Evolutionary conservation across 768 basidiomycete species (phyloP), one percentile per base, ranked within the genome.

Genomic region (Suillus subaureus): DNA sequence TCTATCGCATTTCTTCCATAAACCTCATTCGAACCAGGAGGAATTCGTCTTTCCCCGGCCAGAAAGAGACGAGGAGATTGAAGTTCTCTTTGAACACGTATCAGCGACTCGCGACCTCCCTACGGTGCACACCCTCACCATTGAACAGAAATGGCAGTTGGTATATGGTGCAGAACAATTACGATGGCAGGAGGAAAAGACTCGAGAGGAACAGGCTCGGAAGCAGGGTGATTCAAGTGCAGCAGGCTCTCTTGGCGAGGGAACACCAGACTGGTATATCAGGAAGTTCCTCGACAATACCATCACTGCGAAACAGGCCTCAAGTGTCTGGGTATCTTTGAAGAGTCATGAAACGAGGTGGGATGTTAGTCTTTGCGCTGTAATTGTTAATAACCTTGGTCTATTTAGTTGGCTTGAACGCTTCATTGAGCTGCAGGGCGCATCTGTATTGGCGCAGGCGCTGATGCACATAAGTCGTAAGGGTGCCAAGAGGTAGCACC

Each of bases 251-350:
- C 83, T 87, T 26, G 77, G 85, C 26, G 86, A 88, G 63, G 89
- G 91, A 67, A 87, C 91, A 11, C 95, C 96, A 1, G 92, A 97
- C 75, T 97, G 92, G 91, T 98, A 95, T 74, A 87, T 99, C 68
- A 87, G 89, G 76, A 94, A 90, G 77, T 94, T 97, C 74, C 81
- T 98, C 73, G 92, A 96, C 72, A 87, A 88, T 66, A 91, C 91
- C 2, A 88, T 97, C 60, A 95, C 90, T 1, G 79, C 88, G 49
- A 92, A 93, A 77, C 89, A 95, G 68, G 92, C 93, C 12, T 82
- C 84, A 26, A 88, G 91, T 64, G 80, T 99, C 55, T 83, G 83
- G 70, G 91, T 90, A 35, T 97, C 85, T 7, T 74, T 95, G 69
- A 84, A 96, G 62, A 92, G 93, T 58, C 89, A 90, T 71, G 90